Evolutionary conservation across 257 asterid genomes (phyloP).

Genomic region (Lycium ferocissimum): DNA sequence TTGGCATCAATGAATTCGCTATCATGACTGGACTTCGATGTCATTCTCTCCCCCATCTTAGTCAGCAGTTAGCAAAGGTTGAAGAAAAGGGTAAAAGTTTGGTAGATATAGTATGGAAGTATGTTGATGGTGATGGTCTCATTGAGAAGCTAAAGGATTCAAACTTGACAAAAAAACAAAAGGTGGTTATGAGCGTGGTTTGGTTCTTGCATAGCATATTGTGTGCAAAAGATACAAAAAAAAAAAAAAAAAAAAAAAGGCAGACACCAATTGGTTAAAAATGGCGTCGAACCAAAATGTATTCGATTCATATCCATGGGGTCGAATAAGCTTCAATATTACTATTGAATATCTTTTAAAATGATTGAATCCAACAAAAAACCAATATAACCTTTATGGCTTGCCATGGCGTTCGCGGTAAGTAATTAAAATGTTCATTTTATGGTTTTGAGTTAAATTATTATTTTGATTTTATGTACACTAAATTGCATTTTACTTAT

Average conservation of each 20-base stretch:
- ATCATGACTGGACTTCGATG: neutral
- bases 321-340: neutral
- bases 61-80: neutral
- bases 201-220: no score
- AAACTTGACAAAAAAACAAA: no score
- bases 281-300: no score
- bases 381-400: neutral
- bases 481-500: neutral
- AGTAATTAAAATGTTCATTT: no score
- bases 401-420: neutral
- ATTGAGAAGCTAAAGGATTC: neutral
- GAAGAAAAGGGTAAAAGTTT: neutral
- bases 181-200: no score
- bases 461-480: neutral
- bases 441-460: no score
- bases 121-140: neutral
- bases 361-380: neutral
- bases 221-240: no score
- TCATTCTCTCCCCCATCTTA: neutral
- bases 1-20: neutral
- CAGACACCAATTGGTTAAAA: no score
- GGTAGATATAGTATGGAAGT: neutral
- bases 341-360: neutral
- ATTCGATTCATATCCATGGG: neutral
- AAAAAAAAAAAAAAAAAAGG: no score